Base-by-base conservation (phyloP, 169 alveolate genomes). In the Plasmodium billcollinsi region DNA sequence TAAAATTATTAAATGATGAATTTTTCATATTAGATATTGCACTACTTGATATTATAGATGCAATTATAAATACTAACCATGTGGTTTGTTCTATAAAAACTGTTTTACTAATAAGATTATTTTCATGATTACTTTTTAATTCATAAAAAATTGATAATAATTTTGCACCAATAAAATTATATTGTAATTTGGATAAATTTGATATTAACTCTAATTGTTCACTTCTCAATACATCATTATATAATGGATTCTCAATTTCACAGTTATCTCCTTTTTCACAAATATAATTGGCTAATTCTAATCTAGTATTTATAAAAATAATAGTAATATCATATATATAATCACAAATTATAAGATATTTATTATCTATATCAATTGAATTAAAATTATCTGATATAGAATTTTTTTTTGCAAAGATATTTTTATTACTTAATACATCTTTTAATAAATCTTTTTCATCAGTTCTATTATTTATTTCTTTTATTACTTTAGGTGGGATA, bases 41-140 rank as follows among this genome's bases (percentile, higher is more conserved):
- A 69, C 96, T 74, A 24, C 95, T 94, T 65, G 94, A 93, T 9
- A 95, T 90, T 76, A 95, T 93, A 15, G 97, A 91, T 8, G 96
- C 96, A 29, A 88, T 90, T 15, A 94, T 90, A 24, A 94, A 85
- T 49, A 94, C 96, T 49, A 94, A 61, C 96, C 96, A 94, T 1
- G 96, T 89, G 26, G 92, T 89, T 93, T 94, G 94, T 74, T 94
- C 95, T 58, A 90, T 88, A 50, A 85, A 83, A 24, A 94, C 76
- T 15, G 94, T 59, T 65, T 78, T 49, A 74, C 52, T 83, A 5
- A 83, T 83, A 58, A 69, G 63, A 70, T 83, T 83, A 83, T 83
- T 83, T 59, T 83, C 91, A 62, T 83, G 91, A 39, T 43, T 71
- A 70, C 61, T 63, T 83, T 63, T 83, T 29, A 83, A 72, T 70